phyloP scores from a whole-genome alignment of 352 stramenopile species.

The Phytophthora sp. region DNA sequence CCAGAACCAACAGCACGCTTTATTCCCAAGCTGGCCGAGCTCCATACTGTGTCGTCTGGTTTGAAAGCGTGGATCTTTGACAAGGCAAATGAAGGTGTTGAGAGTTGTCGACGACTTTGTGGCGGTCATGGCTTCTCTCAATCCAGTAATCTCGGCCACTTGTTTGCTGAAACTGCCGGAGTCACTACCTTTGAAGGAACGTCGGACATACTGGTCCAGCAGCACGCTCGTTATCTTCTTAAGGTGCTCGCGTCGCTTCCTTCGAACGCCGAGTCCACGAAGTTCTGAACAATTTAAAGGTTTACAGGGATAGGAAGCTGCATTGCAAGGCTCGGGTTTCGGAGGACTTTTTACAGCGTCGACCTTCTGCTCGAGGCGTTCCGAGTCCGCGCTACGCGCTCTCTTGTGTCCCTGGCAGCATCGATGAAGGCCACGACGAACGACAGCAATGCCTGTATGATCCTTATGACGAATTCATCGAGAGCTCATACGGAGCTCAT shows the following conservation, averaged over 20 bases:
- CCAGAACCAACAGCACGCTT: conserved; percentile 59
- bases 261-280: conserved; percentile 14
- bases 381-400: not conserved
- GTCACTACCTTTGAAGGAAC: conserved; percentile 69
- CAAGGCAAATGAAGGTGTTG: conserved; percentile 49
- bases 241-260: conserved; percentile 40
- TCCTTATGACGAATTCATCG: conserved; percentile 20
- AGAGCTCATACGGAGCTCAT: conserved; percentile 54
- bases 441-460: not conserved
- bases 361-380: not conserved
- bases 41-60: conserved; percentile 61
- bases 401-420: not conserved
- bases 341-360: not conserved
- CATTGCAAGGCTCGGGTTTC: not conserved
- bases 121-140: conserved; percentile 46
- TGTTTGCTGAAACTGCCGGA: conserved; percentile 45
- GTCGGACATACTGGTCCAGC: conserved; percentile 73
- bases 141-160: conserved; percentile 37
- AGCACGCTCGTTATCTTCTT: conserved; percentile 61
- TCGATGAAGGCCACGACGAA: not conserved
- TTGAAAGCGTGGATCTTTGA: conserved; percentile 61
- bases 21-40: conserved; percentile 57
- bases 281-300: conserved; percentile 31
- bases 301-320: not conserved
- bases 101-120: conserved; percentile 57